phyloP scores from a whole-genome alignment of 768 basidiomycete genomes.

The Mycena galopus region DNA sequence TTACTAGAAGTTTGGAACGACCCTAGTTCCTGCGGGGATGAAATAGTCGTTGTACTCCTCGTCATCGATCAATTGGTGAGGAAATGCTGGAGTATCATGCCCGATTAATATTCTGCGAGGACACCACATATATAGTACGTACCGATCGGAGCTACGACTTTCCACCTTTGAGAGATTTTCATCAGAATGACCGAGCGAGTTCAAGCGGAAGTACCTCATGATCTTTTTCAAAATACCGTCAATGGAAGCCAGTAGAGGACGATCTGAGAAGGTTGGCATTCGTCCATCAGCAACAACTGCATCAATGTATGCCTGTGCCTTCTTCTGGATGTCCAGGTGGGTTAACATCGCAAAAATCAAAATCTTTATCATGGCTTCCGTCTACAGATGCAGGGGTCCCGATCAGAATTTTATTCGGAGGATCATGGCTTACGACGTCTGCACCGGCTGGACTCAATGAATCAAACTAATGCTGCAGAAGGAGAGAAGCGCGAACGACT shows the following conservation, averaged over 20 bases:
- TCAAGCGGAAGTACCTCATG: conserved; percentile 9
- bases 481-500: conserved; percentile 8
- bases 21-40: conserved; percentile 7
- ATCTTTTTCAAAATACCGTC: conserved; percentile 6
- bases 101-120: conserved; percentile 12
- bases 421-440: conserved; percentile 6
- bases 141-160: conserved; percentile 9
- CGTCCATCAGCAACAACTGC: conserved; percentile 15
- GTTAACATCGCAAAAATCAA: conserved; percentile 11
- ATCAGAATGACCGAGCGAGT: conserved; percentile 9
- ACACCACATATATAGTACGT: conserved; percentile 7
- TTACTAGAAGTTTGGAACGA: conserved; percentile 13
- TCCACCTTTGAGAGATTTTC: conserved; percentile 8
- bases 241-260: conserved; percentile 11
- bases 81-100: conserved; percentile 2
- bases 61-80: conserved; percentile 6
- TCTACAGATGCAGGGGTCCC: conserved; percentile 4
- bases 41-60: conserved; percentile 14
- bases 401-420: conserved; percentile 6
- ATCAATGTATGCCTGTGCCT: conserved; percentile 7
- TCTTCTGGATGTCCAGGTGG: conserved; percentile 2
- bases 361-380: conserved; percentile 1
- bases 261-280: conserved; percentile 9
- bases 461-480: conserved; percentile 1
- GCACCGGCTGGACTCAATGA: conserved; percentile 9